Evolutionary conservation across 257 asterid genomes (phyloP).

Genomic region (Capsicum rhomboideum): DNA sequence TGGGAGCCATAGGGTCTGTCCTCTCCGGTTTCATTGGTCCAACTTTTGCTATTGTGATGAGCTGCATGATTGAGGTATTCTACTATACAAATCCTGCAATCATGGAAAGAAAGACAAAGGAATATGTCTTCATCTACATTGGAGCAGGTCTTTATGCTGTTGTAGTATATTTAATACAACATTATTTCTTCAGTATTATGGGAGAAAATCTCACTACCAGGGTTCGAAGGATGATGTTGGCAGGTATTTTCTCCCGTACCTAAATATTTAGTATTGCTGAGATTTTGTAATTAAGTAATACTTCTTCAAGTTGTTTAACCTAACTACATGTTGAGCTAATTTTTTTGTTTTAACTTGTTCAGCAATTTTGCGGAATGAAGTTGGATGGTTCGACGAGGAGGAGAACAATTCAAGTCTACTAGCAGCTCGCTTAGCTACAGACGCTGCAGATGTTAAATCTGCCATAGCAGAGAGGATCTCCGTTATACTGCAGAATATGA

Average conservation of each 20-base stretch:
- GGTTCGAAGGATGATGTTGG: constrained; percentile 97
- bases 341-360: neutral
- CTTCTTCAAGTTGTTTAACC: neutral
- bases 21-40: constrained; percentile 95
- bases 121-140: constrained; percentile 72
- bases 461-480: constrained; percentile 98
- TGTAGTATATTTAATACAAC: constrained; percentile 83
- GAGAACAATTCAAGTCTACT: constrained; percentile 91
- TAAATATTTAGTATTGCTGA: neutral
- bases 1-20: constrained; percentile 93
- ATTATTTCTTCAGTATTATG: constrained; percentile 96
- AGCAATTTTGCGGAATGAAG: constrained; percentile 95
- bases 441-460: constrained; percentile 93
- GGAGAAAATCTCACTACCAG: constrained; percentile 95
- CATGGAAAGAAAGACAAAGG: constrained; percentile 89
- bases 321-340: neutral
- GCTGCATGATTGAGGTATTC: constrained; percentile 94
- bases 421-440: constrained; percentile 85
- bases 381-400: constrained; percentile 98
- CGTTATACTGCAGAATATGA: constrained; percentile 92
- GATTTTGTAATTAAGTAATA: neutral
- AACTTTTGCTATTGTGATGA: constrained; percentile 88
- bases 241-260: constrained; percentile 38
- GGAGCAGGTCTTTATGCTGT: constrained; percentile 95
- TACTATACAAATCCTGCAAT: constrained; percentile 60